These are phyloP conservation scores for Knoxdaviesia proteae DNA, from an alignment of 2,329 filamentous ascomycete species.

Conservation along the genomic window DNA sequence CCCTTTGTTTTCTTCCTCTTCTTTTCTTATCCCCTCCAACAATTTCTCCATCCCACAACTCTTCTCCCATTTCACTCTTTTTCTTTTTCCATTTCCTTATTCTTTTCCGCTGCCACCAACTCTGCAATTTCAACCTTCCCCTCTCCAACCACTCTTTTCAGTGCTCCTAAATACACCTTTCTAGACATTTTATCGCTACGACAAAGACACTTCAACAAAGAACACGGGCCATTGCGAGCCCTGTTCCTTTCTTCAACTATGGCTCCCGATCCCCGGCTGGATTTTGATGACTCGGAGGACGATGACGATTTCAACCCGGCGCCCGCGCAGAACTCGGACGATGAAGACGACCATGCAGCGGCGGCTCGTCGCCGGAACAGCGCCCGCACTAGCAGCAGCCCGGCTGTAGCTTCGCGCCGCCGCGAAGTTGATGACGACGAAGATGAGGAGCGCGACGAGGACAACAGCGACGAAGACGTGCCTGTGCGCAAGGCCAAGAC, in stretches of 20 bases:
- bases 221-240: no score
- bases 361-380: slow-evolving; percentile 10
- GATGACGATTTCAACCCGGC: slow-evolving; percentile 81
- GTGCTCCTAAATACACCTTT: no score
- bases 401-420: slow-evolving; percentile 1
- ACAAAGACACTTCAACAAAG: no score
- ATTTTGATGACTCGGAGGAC: slow-evolving; percentile 46
- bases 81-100: neutral
- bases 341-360: slow-evolving; percentile 24
- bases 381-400: slow-evolving; percentile 1
- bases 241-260: slow-evolving; percentile 13
- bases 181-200: no score
- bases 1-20: neutral
- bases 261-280: slow-evolving; percentile 24
- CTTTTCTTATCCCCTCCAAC: neutral
- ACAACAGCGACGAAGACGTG: neutral
- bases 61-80: neutral
- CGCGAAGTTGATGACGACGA: slow-evolving; percentile 3
- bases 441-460: slow-evolving; percentile 3
- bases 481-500: no score
- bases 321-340: slow-evolving; percentile 52
- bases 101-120: neutral
- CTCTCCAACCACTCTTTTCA: no score
- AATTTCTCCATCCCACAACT: neutral
- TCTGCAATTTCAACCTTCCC: no score